Conservation (phyloP, 805 yeast species). For the Teunomyces gatunensis region DNA sequence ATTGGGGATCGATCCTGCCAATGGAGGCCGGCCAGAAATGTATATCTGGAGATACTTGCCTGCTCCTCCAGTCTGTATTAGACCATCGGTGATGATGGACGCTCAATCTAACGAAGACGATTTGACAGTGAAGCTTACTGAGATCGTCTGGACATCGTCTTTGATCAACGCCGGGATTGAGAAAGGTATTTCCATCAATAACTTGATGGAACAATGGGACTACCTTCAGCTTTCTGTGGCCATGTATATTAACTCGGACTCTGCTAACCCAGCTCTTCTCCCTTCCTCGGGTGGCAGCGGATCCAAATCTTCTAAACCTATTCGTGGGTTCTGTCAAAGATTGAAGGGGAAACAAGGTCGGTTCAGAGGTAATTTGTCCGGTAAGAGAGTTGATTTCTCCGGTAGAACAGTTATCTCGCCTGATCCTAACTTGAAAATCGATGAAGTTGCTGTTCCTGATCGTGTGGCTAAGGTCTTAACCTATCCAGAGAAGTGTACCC, state of each 20-base stretch:
- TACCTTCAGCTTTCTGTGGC: slow-evolving; percentile 93
- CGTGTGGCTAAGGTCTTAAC: slow-evolving; percentile 94
- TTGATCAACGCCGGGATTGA: slow-evolving; percentile 92
- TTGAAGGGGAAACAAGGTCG: slow-evolving; percentile 98
- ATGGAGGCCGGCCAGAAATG: slow-evolving; percentile 92
- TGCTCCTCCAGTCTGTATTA: slow-evolving; percentile 97
- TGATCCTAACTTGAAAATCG: slow-evolving; percentile 91
- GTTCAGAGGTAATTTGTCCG: slow-evolving; percentile 95
- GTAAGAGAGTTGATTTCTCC: slow-evolving; percentile 97
- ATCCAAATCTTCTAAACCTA: slow-evolving; percentile 64
- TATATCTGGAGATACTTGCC: slow-evolving; percentile 97
- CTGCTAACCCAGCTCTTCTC: slow-evolving; percentile 74
- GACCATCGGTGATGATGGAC: slow-evolving; percentile 95
- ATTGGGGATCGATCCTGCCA: slow-evolving; percentile 82
- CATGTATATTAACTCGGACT: slow-evolving; percentile 94
- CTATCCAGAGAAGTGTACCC: slow-evolving; percentile 90
- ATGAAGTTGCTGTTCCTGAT: slow-evolving; percentile 98
- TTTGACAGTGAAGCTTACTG: slow-evolving; percentile 90
- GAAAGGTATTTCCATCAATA: slow-evolving; percentile 89
- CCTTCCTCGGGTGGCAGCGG: slow-evolving; percentile 65
- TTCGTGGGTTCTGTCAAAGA: slow-evolving; percentile 95
- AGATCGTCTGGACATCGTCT: slow-evolving; percentile 95
- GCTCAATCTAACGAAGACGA: slow-evolving; percentile 96
- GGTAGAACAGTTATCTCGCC: slow-evolving; percentile 99
- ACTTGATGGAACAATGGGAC: slow-evolving; percentile 99